Conservation (phyloP, 805 yeast species). For the Candida coquimbonensis region DNA sequence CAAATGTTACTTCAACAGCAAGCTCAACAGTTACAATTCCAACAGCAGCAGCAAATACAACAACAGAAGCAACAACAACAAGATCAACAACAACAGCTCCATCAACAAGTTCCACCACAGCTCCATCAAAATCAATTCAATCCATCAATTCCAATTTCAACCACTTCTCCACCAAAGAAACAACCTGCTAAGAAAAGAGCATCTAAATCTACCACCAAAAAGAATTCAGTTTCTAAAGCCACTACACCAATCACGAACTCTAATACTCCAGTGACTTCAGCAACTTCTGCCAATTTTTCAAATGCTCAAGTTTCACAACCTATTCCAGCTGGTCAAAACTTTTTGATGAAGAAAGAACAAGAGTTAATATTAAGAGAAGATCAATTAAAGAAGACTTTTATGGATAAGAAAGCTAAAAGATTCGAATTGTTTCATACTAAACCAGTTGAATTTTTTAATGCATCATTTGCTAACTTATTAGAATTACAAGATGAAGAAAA, state of each 20-base stretch:
- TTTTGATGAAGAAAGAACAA: conserved; percentile 20
- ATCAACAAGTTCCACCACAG: conserved; percentile 4
- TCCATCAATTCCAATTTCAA: background rate
- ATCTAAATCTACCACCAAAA: conserved; percentile 11
- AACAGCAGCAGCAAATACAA: conserved; percentile 7
- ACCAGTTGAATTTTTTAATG: conserved; percentile 21
- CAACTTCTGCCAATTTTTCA: conserved; percentile 1
- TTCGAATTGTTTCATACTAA: conserved; percentile 14
- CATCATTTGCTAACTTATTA: conserved; percentile 20
- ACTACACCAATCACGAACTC: conserved; percentile 3
- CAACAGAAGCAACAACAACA: conserved; percentile 11
- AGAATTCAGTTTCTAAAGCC: conserved; percentile 6
- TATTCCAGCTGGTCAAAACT: conserved; percentile 5
- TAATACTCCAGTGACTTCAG: background rate
- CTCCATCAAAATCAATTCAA: too few relatives aligned
- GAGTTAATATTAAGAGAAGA: conserved; percentile 18
- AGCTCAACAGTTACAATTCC: background rate
- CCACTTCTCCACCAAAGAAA: too few relatives aligned
- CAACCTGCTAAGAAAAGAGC: conserved; percentile 10
- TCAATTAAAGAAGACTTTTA: conserved; percentile 8
- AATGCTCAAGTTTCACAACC: conserved; percentile 1
- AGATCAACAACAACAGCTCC: conserved; percentile 8
- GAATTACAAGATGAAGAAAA: conserved; percentile 22
- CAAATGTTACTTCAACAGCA: conserved; percentile 1
- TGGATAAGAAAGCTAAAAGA: conserved; percentile 19